Conservation (phyloP, 1,284 basidiomycete genomes). For the Ceratobasidium sp. region DNA sequence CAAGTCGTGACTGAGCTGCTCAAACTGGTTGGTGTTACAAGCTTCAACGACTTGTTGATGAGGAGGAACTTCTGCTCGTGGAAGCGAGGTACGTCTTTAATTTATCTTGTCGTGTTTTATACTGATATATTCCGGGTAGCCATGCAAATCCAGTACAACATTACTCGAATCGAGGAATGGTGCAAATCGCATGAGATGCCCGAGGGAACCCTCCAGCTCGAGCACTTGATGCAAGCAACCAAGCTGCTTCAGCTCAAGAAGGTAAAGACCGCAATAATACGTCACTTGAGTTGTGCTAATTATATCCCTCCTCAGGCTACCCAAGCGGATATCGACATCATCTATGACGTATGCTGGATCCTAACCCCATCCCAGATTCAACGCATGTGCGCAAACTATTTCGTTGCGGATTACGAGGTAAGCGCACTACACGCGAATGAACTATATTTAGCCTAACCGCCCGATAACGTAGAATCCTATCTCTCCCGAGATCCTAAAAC, state of each 20-base stretch:
- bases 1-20: constrained; percentile 97
- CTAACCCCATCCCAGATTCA: constrained; percentile 99
- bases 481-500: constrained; percentile 92
- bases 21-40: constrained; percentile 95
- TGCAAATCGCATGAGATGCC: constrained; percentile 99
- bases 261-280: constrained; percentile 57
- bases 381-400: constrained; percentile 98
- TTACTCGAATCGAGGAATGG: constrained; percentile 97
- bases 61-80: constrained; percentile 98
- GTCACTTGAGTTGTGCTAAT: constrained; percentile 25
- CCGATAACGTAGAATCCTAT: constrained; percentile 77
- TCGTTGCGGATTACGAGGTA: constrained; percentile 97
- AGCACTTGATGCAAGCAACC: constrained; percentile 99
- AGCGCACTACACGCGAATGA: constrained; percentile 41
- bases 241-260: constrained; percentile 99
- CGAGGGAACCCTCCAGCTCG: constrained; percentile 95
- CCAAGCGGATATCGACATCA: constrained; percentile 94
- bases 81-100: constrained; percentile 85
- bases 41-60: constrained; percentile 99
- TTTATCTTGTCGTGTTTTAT: not conserved
- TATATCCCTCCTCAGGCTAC: constrained; percentile 67
- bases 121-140: constrained; percentile 59
- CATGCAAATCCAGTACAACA: constrained; percentile 99
- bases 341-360: constrained; percentile 99
- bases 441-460: not conserved